Evolutionary conservation across 495 filamentous ascomycete species (phyloP).

Genomic region (Jackrogersella multiformis): DNA sequence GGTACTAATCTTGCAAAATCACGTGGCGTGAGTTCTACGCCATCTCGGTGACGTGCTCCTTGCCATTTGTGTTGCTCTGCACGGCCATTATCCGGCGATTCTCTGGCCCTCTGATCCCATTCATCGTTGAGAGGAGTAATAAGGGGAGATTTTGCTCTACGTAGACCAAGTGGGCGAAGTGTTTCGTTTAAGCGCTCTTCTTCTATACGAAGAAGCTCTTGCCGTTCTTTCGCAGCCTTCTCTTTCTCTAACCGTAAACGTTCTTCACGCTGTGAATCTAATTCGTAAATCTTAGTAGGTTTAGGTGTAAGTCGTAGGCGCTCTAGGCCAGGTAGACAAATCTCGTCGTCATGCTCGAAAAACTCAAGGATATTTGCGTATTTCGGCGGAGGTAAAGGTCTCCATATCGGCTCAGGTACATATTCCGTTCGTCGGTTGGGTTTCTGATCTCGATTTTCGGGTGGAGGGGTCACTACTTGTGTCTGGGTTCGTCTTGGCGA

Average conservation of each 20-base stretch:
- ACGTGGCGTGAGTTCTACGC: conserved; percentile 63
- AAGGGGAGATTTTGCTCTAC: conserved; percentile 36
- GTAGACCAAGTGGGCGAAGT: conserved; percentile 35
- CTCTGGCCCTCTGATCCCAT: conserved; percentile 42
- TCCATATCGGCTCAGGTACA: neutral
- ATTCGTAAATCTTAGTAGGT: conserved; percentile 27
- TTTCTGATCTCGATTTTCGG: conserved; percentile 9
- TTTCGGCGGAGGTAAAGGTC: conserved; percentile 24
- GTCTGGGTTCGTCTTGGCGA: neutral
- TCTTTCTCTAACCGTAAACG: conserved; percentile 38
- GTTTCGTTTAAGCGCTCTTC: conserved; percentile 30
- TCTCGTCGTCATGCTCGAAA: conserved; percentile 38
- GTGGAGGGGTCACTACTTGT: conserved; percentile 14
- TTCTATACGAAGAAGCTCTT: conserved; percentile 26
- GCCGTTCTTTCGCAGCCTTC: conserved; percentile 24
- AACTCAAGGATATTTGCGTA: conserved; percentile 36
- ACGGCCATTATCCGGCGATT: conserved; percentile 29
- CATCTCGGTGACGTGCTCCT: conserved; percentile 48
- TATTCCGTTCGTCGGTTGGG: neutral
- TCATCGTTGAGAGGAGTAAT: conserved; percentile 43
- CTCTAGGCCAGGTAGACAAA: conserved; percentile 40
- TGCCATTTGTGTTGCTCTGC: conserved; percentile 54
- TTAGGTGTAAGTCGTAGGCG: conserved; percentile 20
- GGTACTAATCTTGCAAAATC: conserved; percentile 71
- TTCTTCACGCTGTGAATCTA: conserved; percentile 37